These are phyloP conservation scores for Sophora flavescens DNA, from an alignment of 306 rosid genomes.

Conservation along the genomic window DNA sequence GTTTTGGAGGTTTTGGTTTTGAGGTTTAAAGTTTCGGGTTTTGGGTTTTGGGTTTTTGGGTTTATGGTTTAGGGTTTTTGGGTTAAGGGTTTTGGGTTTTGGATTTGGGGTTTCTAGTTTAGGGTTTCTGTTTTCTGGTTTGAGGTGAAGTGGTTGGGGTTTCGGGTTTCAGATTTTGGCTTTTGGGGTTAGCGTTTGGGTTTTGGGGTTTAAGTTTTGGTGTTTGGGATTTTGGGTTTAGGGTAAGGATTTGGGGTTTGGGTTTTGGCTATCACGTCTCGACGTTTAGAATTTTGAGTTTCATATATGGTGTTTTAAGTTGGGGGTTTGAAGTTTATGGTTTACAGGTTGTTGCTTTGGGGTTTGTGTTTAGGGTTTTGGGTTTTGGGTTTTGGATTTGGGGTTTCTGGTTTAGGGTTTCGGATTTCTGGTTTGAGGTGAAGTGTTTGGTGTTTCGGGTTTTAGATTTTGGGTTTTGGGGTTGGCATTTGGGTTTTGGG, in stretches of 20 bases:
- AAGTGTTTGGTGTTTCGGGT: no score
- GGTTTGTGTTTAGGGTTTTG: not conserved
- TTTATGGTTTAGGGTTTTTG: not conserved
- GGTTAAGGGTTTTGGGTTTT: not conserved
- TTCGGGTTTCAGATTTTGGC: no score
- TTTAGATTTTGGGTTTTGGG: no score
- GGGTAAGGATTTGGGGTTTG: not conserved
- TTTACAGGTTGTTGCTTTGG: not conserved
- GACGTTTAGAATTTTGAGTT: not conserved
- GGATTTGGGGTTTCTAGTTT: not conserved
- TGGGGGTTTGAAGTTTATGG: no score
- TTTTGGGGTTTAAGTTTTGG: not conserved
- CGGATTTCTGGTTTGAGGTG: no score
- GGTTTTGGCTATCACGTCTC: no score
- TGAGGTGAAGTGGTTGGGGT: not conserved
- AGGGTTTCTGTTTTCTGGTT: not conserved
- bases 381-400: no score
- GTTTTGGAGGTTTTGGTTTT: no score
- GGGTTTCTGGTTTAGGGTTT: conserved; percentile 5
- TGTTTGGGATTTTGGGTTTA: conserved; percentile 6
- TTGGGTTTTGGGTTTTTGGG: no score
- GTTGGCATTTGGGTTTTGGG: no score
- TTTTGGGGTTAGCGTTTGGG: not conserved
- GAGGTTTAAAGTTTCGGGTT: no score
- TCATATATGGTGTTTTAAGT: no score